Evolutionary conservation across 1,284 basidiomycete genomes (phyloP).

Genomic region (Fomes fomentarius): DNA sequence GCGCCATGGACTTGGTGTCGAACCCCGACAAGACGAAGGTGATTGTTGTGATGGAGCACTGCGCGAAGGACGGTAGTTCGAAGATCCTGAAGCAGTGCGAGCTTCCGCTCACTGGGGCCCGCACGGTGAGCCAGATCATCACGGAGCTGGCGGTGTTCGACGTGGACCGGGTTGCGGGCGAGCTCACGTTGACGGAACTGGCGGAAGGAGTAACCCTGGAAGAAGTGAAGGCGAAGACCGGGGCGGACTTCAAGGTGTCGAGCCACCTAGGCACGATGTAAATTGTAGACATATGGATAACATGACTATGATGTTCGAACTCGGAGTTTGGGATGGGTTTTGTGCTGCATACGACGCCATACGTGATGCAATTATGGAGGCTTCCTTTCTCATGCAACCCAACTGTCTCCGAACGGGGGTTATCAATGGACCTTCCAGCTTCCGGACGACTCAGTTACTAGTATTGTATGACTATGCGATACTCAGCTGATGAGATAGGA

Average conservation of each 20-base stretch:
- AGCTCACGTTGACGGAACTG: conserved; percentile 81
- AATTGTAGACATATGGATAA: conserved; percentile 5
- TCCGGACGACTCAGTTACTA: no score
- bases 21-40: conserved; percentile 93
- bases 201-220: conserved; percentile 84
- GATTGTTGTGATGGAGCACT: conserved; percentile 90
- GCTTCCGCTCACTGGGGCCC: conserved; percentile 88
- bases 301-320: not conserved
- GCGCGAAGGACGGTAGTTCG: conserved; percentile 87
- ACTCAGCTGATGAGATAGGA: no score
- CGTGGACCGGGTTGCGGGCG: conserved; percentile 78
- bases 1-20: conserved; percentile 96
- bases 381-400: conserved; percentile 1
- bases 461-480: no score
- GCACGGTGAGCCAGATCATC: conserved; percentile 89
- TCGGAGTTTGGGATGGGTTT: no score
- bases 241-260: conserved; percentile 73
- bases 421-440: not conserved
- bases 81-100: conserved; percentile 88
- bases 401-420: not conserved
- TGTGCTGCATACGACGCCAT: no score
- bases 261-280: conserved; percentile 33
- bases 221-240: conserved; percentile 88
- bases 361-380: no score
- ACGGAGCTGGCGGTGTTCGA: conserved; percentile 94